These are phyloP conservation scores for Sporisorium iseilematis-ciliati DNA, from an alignment of 1,284 basidiomycete genomes.

Conservation along the genomic window DNA sequence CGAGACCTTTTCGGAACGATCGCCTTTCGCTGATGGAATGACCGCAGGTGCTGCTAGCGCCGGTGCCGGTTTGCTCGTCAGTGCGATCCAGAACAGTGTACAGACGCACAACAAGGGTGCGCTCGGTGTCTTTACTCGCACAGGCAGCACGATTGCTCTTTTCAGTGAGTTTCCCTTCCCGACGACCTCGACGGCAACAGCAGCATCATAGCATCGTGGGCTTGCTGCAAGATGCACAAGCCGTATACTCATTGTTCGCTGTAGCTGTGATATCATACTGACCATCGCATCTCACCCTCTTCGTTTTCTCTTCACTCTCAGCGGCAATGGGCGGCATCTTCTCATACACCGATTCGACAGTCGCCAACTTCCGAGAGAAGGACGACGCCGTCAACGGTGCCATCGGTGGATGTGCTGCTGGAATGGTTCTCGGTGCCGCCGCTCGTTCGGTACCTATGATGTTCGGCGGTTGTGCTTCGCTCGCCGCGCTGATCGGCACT, in stretches of 20 bases:
- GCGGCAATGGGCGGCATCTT: slow-evolving; percentile 90
- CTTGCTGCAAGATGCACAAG: too few species aligned
- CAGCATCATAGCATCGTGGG: too few species aligned
- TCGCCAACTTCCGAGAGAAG: slow-evolving; percentile 84
- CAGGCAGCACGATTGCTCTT: slow-evolving; percentile 82
- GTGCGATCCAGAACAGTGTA: slow-evolving; percentile 66
- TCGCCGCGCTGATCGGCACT: slow-evolving; percentile 84
- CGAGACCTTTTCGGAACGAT: slow-evolving; percentile 57
- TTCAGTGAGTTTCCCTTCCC: slow-evolving; percentile 72
- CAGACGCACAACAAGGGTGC: slow-evolving; percentile 81
- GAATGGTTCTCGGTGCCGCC: slow-evolving; percentile 87
- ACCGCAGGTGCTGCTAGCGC: slow-evolving; percentile 53
- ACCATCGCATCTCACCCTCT: slow-evolving; percentile 1
- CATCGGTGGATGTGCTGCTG: slow-evolving; percentile 90
- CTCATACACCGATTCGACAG: slow-evolving; percentile 82
- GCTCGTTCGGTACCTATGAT: slow-evolving; percentile 88
- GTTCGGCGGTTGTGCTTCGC: slow-evolving; percentile 81
- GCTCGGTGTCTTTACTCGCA: slow-evolving; percentile 84
- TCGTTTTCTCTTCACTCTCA: slow-evolving; percentile 13
- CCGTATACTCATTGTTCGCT: too few species aligned
- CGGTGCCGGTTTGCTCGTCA: slow-evolving; percentile 62
- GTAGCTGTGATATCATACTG: not conserved
- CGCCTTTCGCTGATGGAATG: slow-evolving; percentile 56
- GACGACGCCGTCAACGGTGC: slow-evolving; percentile 87
- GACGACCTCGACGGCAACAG: too few species aligned